Evolutionary conservation across 2,329 filamentous ascomycete species (phyloP), one percentile per base, ranked within the genome.

Genomic region (Talaromyces marneffei): DNA sequence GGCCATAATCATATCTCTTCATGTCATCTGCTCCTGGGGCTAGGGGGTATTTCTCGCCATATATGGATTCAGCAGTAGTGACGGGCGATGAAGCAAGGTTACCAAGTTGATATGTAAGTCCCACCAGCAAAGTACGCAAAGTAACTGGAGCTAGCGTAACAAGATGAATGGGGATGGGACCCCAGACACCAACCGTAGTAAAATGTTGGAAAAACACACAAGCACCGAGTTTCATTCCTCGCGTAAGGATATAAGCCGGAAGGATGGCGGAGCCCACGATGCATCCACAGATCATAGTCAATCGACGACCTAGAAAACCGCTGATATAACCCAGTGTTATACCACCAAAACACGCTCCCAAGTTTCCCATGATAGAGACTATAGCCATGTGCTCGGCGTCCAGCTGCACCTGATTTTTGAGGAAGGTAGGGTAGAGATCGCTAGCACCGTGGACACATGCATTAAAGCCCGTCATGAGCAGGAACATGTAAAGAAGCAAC

Each of bases 61-160:
- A 74, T 0, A 72, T 72, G 1, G 75, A 71, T 59, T 79, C 72
- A 60, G 79, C 79, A 2, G 77, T 79, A 4, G 76, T 74, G 14
- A 72, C 74, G 5, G 77, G 75, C 6, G 72, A 76, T 0, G 76
- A 76, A 8, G 69, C 71, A 16, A 77, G 68, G 59, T 75, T 76
- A 6, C 75, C 75, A 37, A 78, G 68, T 64, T 77, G 74, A 62
- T 77, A 77, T 1, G 72, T 70, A 6, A 74, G 56, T 27, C 75
- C 74, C 16, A 75, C 70, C 44, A 73, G 68, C 20, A 74, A 65
- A 1, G 74, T 68, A 27, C 74, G 68, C n/a, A 77, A 67, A 3
- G 67, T 66, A 20, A 65, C 64, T 1, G 75, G 75, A 1, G 71
- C 70, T 2, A 77, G 62, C 58, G 77, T 74, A 31, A 73, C 68